Conservation (phyloP, 345 rosid species). For the Pistacia integerrima region DNA sequence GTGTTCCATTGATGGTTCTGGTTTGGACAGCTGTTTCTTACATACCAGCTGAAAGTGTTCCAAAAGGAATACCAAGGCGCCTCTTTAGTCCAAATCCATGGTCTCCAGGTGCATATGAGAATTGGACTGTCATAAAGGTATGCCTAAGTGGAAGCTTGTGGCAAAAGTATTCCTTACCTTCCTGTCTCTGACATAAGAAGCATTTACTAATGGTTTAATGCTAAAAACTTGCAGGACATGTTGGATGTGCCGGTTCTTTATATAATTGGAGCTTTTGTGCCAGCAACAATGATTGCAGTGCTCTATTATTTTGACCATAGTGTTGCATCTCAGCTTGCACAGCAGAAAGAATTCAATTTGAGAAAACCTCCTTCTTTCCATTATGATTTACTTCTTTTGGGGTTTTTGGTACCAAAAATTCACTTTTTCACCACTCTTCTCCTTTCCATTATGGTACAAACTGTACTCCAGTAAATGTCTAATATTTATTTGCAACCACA, state of each 20-base stretch:
- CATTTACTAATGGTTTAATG: slow-evolving; percentile 5
- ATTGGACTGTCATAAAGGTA: slow-evolving; percentile 89
- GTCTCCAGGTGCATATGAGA: slow-evolving; percentile 85
- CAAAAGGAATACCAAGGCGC: slow-evolving; percentile 87
- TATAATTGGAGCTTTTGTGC: slow-evolving; percentile 82
- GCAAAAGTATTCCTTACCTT: background rate
- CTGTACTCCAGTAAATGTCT: slow-evolving; percentile 10
- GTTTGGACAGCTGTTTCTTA: slow-evolving; percentile 86
- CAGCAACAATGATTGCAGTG: slow-evolving; percentile 93
- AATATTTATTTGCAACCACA: slow-evolving; percentile 3
- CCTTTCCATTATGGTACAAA: background rate
- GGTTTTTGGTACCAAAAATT: slow-evolving; percentile 61
- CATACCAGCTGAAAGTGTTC: slow-evolving; percentile 67
- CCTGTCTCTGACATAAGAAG: background rate
- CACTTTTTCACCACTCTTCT: slow-evolving; percentile 8
- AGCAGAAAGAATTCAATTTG: slow-evolving; percentile 88
- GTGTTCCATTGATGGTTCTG: slow-evolving; percentile 91
- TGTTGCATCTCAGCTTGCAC: slow-evolving; percentile 94
- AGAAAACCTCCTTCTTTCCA: slow-evolving; percentile 88
- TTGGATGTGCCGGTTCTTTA: slow-evolving; percentile 75
- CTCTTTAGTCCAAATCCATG: slow-evolving; percentile 98
- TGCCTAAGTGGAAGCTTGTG: slow-evolving; percentile 17
- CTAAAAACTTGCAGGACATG: slow-evolving; percentile 67
- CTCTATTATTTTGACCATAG: slow-evolving; percentile 96
- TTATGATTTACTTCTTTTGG: slow-evolving; percentile 87